A percentile compares a stretch with the other conserved stretches of the same genome.
phyloP scores from a whole-genome alignment of 768 basidiomycete species.

The Leccinellum luteum region DNA sequence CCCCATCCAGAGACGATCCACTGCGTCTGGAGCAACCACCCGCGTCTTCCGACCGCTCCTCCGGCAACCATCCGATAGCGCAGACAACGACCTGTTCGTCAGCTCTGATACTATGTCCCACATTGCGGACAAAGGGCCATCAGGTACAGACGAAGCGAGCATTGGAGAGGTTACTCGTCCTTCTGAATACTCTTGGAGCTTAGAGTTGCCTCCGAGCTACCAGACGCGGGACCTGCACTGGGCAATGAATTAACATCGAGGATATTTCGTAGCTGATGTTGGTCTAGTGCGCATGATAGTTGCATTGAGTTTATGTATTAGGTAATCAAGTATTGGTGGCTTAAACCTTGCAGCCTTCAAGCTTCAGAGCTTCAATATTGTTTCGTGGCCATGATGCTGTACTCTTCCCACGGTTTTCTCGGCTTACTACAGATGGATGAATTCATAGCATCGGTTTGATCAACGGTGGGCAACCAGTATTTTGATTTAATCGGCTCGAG shows the following conservation, averaged over 20 bases:
- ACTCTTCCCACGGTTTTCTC: not conserved
- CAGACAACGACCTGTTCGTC: not conserved
- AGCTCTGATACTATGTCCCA: not conserved
- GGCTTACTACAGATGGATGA: too few relatives aligned
- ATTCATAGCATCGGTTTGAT: not conserved
- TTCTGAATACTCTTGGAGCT: conserved; percentile 1
- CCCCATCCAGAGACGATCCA: not conserved
- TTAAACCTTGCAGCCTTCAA: too few relatives aligned
- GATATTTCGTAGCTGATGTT: too few relatives aligned
- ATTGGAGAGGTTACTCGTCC: not conserved
- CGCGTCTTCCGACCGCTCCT: conserved; percentile 3
- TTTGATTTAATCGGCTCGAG: not conserved
- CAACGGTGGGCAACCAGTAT: not conserved
- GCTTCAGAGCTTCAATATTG: too few relatives aligned
- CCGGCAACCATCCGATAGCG: not conserved
- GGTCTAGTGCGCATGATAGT: too few relatives aligned
- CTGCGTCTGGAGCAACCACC: not conserved
- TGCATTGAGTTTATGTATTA: too few relatives aligned
- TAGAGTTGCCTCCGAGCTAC: conserved; percentile 20
- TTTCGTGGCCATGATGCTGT: too few relatives aligned
- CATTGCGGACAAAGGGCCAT: not conserved
- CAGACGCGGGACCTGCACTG: conserved; percentile 3
- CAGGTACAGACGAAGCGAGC: not conserved
- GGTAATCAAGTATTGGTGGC: too few relatives aligned
- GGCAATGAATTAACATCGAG: not conserved